These are phyloP conservation scores for Henckelia pumila DNA, from an alignment of 257 asterid species.

Conservation along the genomic window DNA sequence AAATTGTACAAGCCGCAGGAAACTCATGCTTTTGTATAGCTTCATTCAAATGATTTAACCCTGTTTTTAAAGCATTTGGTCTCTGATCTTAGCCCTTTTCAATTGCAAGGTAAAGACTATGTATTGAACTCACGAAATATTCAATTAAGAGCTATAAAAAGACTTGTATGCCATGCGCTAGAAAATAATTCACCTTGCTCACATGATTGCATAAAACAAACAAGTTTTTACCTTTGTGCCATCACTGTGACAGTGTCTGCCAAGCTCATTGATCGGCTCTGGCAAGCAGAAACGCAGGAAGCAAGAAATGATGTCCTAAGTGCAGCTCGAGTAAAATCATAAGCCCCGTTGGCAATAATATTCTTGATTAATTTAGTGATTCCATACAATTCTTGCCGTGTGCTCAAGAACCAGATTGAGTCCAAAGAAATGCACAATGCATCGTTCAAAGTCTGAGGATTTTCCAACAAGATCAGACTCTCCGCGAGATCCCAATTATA, in stretches of 20 bases:
- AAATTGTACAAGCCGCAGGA: not conserved
- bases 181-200: not conserved
- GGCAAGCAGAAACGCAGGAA: conserved; percentile 97
- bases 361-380: conserved; percentile 81
- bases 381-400: conserved; percentile 68
- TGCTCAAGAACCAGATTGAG: conserved; percentile 89
- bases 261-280: conserved; percentile 92
- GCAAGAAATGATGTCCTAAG: conserved; percentile 97
- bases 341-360: conserved; percentile 77
- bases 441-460: conserved; percentile 90
- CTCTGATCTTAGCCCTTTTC: conserved; percentile 5
- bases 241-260: conserved; percentile 92
- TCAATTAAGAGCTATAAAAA: not conserved
- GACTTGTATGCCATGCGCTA: not conserved
- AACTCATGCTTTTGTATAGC: no score
- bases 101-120: not conserved
- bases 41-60: not conserved
- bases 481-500: conserved; percentile 95
- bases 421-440: conserved; percentile 88
- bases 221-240: conserved; percentile 79
- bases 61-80: not conserved
- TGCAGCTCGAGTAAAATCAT: conserved; percentile 87
- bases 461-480: conserved; percentile 78
- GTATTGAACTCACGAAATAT: not conserved
- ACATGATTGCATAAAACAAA: not conserved